These are phyloP conservation scores for Aspergillus hancockii DNA, from an alignment of 495 filamentous ascomycete species.

Conservation along the genomic window DNA sequence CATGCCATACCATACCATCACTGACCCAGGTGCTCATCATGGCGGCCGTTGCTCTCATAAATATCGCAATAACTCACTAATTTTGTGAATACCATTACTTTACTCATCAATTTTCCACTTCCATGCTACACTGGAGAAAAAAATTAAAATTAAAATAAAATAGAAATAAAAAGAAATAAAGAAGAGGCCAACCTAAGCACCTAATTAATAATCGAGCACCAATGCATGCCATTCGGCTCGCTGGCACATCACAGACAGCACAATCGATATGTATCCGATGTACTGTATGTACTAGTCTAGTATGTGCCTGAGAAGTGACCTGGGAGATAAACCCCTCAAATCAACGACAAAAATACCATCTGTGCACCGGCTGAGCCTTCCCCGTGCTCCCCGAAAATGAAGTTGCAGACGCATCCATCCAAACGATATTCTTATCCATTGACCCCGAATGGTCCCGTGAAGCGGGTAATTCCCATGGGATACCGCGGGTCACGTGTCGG, in stretches of 20 bases:
- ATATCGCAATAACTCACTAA: background rate
- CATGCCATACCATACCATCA: background rate
- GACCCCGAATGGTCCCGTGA: background rate
- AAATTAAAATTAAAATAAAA: background rate
- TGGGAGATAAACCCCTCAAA: background rate
- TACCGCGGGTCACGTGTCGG: background rate
- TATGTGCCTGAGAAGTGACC: no score
- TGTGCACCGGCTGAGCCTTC: background rate
- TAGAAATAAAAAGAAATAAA: background rate
- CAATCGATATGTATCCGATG: background rate
- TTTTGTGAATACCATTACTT: background rate
- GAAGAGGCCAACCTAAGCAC: background rate
- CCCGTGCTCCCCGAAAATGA: background rate
- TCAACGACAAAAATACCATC: background rate
- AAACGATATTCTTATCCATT: background rate
- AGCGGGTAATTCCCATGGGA: background rate
- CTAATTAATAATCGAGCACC: background rate
- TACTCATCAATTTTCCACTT: background rate
- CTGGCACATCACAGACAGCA: background rate
- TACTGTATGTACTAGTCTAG: no score
- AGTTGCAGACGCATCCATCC: background rate
- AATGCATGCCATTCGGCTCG: slow-evolving; percentile 2
- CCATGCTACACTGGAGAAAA: background rate
- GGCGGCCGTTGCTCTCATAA: background rate
- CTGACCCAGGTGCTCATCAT: background rate